Percentiles rank a stretch among this genome's conserved stretches.
phyloP scores from a whole-genome alignment of 495 filamentous ascomycete species.

The Xylaria flabelliformis region DNA sequence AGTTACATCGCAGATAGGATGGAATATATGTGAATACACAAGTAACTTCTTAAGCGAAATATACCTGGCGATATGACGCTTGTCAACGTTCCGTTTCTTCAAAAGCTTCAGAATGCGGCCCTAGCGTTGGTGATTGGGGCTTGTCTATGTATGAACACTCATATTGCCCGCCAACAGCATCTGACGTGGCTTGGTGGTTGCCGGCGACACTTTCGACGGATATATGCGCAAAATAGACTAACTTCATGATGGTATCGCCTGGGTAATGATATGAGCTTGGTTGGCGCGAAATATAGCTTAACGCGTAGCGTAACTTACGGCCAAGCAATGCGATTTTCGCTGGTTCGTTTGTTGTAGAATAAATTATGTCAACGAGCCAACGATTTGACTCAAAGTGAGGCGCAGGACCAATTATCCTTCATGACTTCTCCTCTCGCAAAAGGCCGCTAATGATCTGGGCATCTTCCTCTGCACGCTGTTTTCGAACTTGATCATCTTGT shows the following conservation, averaged over 20 bases:
- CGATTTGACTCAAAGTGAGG: background rate
- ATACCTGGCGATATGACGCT: background rate
- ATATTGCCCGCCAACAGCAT: background rate
- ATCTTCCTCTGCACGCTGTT: slow-evolving; percentile 39
- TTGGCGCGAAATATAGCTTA: background rate
- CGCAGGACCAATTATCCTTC: background rate
- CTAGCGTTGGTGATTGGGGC: background rate
- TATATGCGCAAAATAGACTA: background rate
- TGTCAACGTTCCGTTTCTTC: background rate
- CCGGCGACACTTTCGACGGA: background rate
- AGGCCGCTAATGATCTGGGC: slow-evolving; percentile 44
- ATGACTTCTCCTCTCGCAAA: slow-evolving; percentile 41
- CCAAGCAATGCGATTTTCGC: background rate
- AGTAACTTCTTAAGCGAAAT: background rate
- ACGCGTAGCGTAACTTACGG: background rate
- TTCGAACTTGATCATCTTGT: slow-evolving; percentile 21
- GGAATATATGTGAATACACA: background rate
- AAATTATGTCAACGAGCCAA: background rate
- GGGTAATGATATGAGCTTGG: background rate
- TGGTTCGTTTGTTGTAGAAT: background rate
- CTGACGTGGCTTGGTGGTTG: background rate
- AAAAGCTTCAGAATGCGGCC: background rate
- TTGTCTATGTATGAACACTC: background rate
- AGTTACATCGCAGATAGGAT: background rate
- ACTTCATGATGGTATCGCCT: background rate